These are phyloP conservation scores for Vishniacozyma victoriae DNA, from an alignment of 768 basidiomycete species.

Conservation along the genomic window DNA sequence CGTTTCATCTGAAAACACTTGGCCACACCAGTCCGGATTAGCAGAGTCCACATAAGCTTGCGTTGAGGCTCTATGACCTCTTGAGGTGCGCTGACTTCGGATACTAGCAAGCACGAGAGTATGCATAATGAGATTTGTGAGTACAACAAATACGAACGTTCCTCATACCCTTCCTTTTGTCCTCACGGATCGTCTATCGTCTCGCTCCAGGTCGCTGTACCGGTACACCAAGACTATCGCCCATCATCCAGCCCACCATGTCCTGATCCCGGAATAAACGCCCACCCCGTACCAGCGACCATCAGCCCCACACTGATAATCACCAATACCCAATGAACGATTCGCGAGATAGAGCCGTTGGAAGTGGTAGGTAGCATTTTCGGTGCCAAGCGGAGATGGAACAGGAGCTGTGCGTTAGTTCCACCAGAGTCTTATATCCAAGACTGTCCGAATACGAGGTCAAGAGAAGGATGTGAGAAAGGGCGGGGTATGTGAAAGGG, in stretches of 20 bases:
- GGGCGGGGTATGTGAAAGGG: not conserved
- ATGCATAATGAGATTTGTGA: no score
- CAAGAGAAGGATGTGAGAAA: not conserved
- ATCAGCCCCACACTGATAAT: slow-evolving; percentile 60
- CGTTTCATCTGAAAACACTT: no score
- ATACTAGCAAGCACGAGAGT: no score
- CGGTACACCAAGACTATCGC: not conserved
- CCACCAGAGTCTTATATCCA: not conserved
- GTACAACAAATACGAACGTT: not conserved
- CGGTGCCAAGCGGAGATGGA: slow-evolving; percentile 33
- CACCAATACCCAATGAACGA: slow-evolving; percentile 58
- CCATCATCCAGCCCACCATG: slow-evolving; percentile 11
- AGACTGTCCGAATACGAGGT: not conserved
- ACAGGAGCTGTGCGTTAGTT: slow-evolving; percentile 26
- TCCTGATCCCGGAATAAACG: slow-evolving; percentile 50
- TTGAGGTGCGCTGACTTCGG: no score
- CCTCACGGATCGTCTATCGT: no score
- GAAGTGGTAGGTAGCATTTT: slow-evolving; percentile 1
- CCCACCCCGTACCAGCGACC: slow-evolving; percentile 66
- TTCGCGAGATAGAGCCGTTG: not conserved
- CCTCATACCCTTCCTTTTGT: not conserved
- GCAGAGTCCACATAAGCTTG: no score
- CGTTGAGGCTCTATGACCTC: no score
- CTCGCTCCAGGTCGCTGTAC: no score
- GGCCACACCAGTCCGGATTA: no score